Base-by-base conservation (phyloP, 192 early-diverging fungal genomes). In the Bifiguratus adelaidae region DNA sequence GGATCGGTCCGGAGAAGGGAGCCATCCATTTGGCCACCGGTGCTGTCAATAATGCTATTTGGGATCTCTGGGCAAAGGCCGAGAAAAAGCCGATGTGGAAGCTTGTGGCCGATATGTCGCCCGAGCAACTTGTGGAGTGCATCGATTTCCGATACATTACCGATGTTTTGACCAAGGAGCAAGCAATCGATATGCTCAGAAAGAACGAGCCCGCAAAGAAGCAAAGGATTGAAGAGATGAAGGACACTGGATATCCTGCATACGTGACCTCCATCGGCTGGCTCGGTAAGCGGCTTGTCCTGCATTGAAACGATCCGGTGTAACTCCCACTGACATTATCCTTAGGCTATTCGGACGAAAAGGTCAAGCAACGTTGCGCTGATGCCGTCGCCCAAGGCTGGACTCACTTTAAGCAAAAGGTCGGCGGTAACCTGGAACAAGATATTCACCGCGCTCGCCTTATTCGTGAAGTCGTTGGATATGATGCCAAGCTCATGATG, bases 141-240 rank as follows among this genome's bases (percentile, higher is more conserved):
- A 63, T 68, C 30, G 66, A 68, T 30, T 68, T 68, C 54, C 44
- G 55, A 20, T 68, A 68, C 34, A 68, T 68, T 20, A 61, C 63
- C 4, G 66, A 68, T 48, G 65, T 48, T 13, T 33, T 68, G 8
- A 68, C 66, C 4, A 58, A 58, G 1, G 60, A 63, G 9, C 52
- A 68, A 44, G 66, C 66, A 26, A 26, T 68, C 19, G 52, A 44
- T 1, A 67, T 68, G 15, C 44, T 68, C 37, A 58, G 63, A 26
- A 41, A 48, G 22, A 63, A 68, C 5, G 58, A 57, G 19, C 8
- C 49, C 13, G 62, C 66, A 12, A 68, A 68, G 53, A 47, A 30
- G n/a, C 15, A 44, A 6, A 52, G 66, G 13, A 57, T 61, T 40
- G 47, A 18, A 12, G 43, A 55, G 37, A 65, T 68, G 65, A 36